Evolutionary conservation across 352 stramenopile genomes (phyloP).

Genomic region (Pythium biforme): DNA sequence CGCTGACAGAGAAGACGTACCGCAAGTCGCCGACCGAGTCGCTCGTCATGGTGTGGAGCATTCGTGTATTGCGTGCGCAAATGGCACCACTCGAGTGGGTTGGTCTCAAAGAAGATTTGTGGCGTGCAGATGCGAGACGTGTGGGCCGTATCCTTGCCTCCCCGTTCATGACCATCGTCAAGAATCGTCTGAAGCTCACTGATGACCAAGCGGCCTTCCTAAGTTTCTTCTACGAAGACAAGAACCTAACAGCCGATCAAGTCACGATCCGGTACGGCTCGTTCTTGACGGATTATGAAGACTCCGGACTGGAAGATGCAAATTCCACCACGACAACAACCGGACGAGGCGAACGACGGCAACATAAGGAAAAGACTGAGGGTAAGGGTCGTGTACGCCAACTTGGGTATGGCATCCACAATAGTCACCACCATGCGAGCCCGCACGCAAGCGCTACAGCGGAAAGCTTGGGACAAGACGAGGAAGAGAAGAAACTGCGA

Average conservation of each 20-base stretch:
- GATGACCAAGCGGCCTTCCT: constrained; percentile 71
- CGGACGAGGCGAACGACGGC: neutral
- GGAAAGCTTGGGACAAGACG: constrained; percentile 19
- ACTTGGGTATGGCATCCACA: constrained; percentile 27
- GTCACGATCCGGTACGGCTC: constrained; percentile 69
- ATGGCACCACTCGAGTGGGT: constrained; percentile 40
- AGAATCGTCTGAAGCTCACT: constrained; percentile 42
- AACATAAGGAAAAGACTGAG: constrained; percentile 13
- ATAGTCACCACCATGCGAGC: constrained; percentile 17
- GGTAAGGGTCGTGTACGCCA: constrained; percentile 31
- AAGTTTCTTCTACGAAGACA: constrained; percentile 79
- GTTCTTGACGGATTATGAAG: constrained; percentile 74
- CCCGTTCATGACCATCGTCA: constrained; percentile 49
- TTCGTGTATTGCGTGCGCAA: constrained; percentile 53
- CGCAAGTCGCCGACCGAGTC: constrained; percentile 68
- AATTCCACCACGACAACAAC: constrained; percentile 1
- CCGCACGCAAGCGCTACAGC: constrained; percentile 1
- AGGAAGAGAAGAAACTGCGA: constrained; percentile 43
- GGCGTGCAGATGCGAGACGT: constrained; percentile 41
- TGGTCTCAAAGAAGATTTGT: constrained; percentile 55
- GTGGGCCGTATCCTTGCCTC: constrained; percentile 48
- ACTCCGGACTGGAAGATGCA: constrained; percentile 48
- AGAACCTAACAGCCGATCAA: constrained; percentile 50
- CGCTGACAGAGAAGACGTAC: constrained; percentile 39
- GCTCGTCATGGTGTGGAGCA: constrained; percentile 69